Base-by-base conservation (phyloP, 2,329 filamentous ascomycete species). In the Colletotrichum spaethianum region DNA sequence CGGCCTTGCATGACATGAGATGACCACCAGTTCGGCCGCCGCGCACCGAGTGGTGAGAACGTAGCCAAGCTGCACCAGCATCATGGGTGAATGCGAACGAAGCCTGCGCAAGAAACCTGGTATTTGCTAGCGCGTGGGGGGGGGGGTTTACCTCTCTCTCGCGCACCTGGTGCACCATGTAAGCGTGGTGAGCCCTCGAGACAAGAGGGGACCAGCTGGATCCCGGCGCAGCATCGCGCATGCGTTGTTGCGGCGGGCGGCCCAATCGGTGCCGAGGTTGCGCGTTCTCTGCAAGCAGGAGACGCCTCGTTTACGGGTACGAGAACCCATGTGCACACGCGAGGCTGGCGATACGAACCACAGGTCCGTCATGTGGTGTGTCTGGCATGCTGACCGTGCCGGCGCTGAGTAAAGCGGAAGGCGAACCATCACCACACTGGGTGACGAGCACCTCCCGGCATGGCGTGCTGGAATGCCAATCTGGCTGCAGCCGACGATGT, bases 311-410 rank as follows among this genome's bases (percentile, higher is more conserved):
- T 66, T 60, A 65, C 56, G 28, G 55, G 42, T 36, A 50, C 28
- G 44, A 50, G 60, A 16, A 33, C 18, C 40, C 31, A 33, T 33
- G 11, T 8, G 33, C 36, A 23, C 33, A 48, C 36, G 50, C 50
- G 64, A 71, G 68, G 50, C 18, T 67, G 53, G 53, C 46, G 18
- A 60, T 57, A 67, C 63, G 66, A 63, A 63, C 18, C 18, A n/a
- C 40, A 42, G 20, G 23, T 20, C 42, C 57, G 36, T 63, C 48
- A 28, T 71, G 59, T 66, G 67, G 55, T 46, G 42, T 59, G 33
- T 66, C 40, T 36, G 59, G 57, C 36, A 23, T 44, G 38, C 46
- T n/a, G 14, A 11, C 59, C 40, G 28, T 26, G 31, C 42, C 31
- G 23, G 16, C 14, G 55, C 55, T 40, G 42, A 36, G 28, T 53